Conservation (phyloP, 2,329 filamentous ascomycete species). For the Phialophora tarda region DNA sequence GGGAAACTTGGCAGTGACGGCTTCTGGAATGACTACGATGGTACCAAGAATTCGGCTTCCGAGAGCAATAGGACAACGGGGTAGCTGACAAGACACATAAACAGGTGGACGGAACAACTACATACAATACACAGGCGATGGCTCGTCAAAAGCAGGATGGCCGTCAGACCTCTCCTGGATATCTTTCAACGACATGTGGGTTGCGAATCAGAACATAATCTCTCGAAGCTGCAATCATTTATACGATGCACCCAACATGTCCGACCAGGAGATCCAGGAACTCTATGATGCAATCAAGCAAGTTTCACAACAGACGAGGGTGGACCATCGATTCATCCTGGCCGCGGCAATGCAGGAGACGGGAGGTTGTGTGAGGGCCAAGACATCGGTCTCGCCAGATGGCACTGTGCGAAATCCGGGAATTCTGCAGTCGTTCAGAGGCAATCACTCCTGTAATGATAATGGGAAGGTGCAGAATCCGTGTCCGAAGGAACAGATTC, state of each 20-base stretch:
- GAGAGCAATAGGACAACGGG: background rate
- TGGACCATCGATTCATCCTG: slow-evolving; percentile 52
- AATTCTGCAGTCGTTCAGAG: slow-evolving; percentile 55
- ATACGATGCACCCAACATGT: slow-evolving; percentile 46
- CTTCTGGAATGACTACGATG: slow-evolving; percentile 38
- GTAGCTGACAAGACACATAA: slow-evolving; percentile 13
- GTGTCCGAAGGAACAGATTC: slow-evolving; percentile 46
- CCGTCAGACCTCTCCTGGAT: slow-evolving; percentile 43
- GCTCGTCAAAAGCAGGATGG: slow-evolving; percentile 43
- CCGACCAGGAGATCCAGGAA: slow-evolving; percentile 46
- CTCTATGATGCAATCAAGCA: slow-evolving; percentile 48
- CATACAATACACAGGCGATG: slow-evolving; percentile 43
- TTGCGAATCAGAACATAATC: slow-evolving; percentile 46
- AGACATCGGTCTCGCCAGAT: slow-evolving; percentile 48
- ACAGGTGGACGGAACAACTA: slow-evolving; percentile 43
- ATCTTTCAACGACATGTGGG: slow-evolving; percentile 39
- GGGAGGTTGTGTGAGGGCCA: slow-evolving; percentile 54
- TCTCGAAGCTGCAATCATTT: slow-evolving; percentile 46
- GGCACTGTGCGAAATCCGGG: slow-evolving; percentile 51
- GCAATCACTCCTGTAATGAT: slow-evolving; percentile 48
- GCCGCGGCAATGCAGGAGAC: slow-evolving; percentile 55
- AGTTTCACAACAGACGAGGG: slow-evolving; percentile 42
- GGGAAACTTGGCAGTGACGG: slow-evolving; percentile 36
- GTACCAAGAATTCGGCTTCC: slow-evolving; percentile 15
- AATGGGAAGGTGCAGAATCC: slow-evolving; percentile 45